phyloP scores from a whole-genome alignment of 1,284 basidiomycete species.

The Retiboletus flavoniger region DNA sequence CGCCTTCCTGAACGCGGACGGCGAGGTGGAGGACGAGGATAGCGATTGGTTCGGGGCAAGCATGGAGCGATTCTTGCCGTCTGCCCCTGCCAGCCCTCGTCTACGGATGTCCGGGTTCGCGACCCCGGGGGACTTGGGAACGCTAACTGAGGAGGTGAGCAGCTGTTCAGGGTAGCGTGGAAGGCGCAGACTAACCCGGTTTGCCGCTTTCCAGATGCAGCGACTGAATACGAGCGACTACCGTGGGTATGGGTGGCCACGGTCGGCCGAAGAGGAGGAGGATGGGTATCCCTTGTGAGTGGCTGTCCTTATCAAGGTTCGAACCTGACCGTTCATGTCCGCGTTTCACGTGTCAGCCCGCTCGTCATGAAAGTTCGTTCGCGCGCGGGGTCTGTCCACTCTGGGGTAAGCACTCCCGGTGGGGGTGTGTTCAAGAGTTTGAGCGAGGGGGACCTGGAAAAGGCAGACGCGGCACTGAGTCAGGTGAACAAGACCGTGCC shows the following conservation, averaged over 20 bases:
- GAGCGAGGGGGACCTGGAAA: constrained; percentile 79
- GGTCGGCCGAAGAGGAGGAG: constrained; percentile 75
- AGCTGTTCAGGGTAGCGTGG: background rate
- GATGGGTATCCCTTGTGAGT: constrained; percentile 87
- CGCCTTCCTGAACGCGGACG: constrained; percentile 66
- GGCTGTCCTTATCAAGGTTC: constrained; percentile 19
- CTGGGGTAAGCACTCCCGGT: constrained; percentile 86
- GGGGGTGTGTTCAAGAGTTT: constrained; percentile 74
- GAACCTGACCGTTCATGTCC: constrained; percentile 12
- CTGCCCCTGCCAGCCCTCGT: constrained; percentile 85
- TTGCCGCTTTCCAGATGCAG: constrained; percentile 64
- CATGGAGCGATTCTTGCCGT: constrained; percentile 68
- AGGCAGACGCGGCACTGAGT: constrained; percentile 82
- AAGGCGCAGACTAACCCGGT: background rate
- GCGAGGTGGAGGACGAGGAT: constrained; percentile 54
- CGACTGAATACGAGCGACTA: constrained; percentile 85
- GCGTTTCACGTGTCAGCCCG: constrained; percentile 50
- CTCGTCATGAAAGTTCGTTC: constrained; percentile 90
- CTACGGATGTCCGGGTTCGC: constrained; percentile 69
- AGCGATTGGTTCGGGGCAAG: constrained; percentile 42
- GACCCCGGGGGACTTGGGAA: constrained; percentile 92
- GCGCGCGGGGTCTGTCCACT: constrained; percentile 80
- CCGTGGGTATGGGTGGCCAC: constrained; percentile 73
- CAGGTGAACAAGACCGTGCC: constrained; percentile 47
- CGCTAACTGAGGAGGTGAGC: constrained; percentile 82